Percentiles rank a stretch among this genome's conserved stretches.
Conservation (phyloP, 805 yeast species). For the Alloascoidea africana region DNA sequence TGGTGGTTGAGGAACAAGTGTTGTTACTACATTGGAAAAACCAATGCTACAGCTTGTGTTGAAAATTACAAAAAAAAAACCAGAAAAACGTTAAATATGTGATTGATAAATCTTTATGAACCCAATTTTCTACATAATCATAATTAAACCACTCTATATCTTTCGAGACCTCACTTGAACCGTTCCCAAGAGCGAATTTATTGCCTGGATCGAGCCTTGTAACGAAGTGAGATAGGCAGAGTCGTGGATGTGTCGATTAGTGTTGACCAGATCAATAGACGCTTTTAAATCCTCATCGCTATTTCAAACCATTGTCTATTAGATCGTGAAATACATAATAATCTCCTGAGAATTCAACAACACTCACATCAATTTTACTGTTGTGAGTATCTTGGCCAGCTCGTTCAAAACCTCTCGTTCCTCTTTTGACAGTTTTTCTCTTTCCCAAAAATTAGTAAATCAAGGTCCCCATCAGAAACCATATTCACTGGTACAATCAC, state of each 20-base stretch:
- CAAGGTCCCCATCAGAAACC: too few species aligned
- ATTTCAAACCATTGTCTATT: not conserved
- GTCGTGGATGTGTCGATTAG: not conserved
- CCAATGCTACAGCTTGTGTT: not conserved
- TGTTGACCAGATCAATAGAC: not conserved
- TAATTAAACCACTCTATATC: not conserved
- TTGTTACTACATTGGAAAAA: not conserved
- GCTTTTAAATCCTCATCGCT: not conserved
- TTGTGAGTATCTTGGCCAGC: slow-evolving; percentile 1
- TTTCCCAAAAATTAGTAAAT: too few species aligned
- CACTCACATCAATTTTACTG: slow-evolving; percentile 1
- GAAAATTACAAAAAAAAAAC: not conserved
- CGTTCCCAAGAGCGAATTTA: not conserved
- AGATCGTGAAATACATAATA: not conserved
- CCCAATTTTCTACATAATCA: not conserved
- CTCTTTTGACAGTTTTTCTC: not conserved
- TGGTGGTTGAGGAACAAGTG: not conserved
- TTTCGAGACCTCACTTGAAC: not conserved
- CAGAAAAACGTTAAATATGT: not conserved
- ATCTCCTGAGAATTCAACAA: not conserved
- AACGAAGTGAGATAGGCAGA: not conserved
- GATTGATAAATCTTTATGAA: not conserved
- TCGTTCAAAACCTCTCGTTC: slow-evolving; percentile 1
- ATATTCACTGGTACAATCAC: too few species aligned
- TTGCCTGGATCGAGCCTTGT: not conserved